Percentiles rank a stretch among this genome's conserved stretches.
These are phyloP conservation scores for Pythium aphanidermatum DNA, from an alignment of 352 stramenopile genomes.

Conservation along the genomic window DNA sequence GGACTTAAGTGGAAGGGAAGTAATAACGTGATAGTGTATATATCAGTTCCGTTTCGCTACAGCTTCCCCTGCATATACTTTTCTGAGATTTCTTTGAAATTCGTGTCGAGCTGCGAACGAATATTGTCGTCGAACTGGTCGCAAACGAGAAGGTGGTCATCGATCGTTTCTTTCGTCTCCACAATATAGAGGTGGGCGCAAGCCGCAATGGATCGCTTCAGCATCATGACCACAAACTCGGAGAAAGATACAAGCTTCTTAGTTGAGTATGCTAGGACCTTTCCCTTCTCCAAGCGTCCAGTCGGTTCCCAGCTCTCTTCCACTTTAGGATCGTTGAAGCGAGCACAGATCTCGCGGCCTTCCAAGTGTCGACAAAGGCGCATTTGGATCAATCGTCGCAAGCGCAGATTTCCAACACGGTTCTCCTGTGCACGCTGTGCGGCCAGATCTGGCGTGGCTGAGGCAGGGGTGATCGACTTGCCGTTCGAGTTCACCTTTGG, in stretches of 20 bases:
- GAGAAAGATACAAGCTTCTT: constrained; percentile 52
- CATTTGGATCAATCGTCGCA: constrained; percentile 67
- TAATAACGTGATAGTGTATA: constrained; percentile 2
- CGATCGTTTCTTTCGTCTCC: constrained; percentile 47
- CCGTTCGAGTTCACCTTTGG: too few species aligned
- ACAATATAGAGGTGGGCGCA: constrained; percentile 71
- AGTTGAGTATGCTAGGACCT: constrained; percentile 42
- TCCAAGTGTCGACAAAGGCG: constrained; percentile 61
- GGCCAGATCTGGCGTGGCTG: constrained; percentile 18
- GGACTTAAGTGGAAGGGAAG: background rate
- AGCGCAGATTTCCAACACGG: constrained; percentile 36
- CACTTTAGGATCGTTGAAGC: constrained; percentile 14
- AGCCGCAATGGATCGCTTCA: constrained; percentile 40
- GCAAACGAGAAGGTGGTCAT: constrained; percentile 64
- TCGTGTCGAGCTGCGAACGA: constrained; percentile 25
- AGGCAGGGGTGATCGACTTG: constrained; percentile 14
- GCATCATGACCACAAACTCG: constrained; percentile 45
- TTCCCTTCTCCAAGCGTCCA: constrained; percentile 46
- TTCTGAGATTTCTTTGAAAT: constrained; percentile 27
- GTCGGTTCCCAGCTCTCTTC: constrained; percentile 34
- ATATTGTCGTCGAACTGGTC: constrained; percentile 58
- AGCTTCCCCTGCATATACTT: constrained; percentile 21
- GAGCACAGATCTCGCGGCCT: constrained; percentile 43
- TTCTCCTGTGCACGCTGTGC: constrained; percentile 13
- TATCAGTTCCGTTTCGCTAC: constrained; percentile 6